Evolutionary conservation across 2,329 filamentous ascomycete species (phyloP).

Genomic region (Colletotrichum lentis): DNA sequence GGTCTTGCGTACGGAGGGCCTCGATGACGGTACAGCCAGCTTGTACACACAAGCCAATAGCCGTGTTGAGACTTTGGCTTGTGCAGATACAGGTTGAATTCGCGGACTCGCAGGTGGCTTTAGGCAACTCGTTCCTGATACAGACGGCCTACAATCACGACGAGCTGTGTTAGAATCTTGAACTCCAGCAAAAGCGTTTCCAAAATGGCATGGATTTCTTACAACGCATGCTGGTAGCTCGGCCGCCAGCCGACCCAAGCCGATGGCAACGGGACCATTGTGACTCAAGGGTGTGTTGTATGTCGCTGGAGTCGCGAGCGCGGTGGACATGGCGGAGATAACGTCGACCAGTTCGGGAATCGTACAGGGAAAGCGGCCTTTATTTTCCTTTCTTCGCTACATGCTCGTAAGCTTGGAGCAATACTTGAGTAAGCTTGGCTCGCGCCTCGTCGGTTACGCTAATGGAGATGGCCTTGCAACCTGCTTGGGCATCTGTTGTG

Average conservation of each 20-base stretch:
- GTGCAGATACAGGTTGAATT: neutral
- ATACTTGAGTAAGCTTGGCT: no score
- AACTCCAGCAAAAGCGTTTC: neutral
- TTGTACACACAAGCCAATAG: neutral
- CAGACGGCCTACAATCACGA: neutral
- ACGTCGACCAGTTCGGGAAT: neutral
- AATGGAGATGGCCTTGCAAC: no score
- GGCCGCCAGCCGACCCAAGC: neutral
- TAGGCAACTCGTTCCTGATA: neutral
- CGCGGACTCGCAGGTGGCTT: neutral
- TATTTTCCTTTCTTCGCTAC: no score
- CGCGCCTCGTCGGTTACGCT: no score
- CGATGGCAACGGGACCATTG: no score
- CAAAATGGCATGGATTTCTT: neutral
- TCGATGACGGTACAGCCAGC: neutral
- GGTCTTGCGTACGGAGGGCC: neutral
- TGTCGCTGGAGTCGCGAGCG: no score
- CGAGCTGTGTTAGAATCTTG: neutral
- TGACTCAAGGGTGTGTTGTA: neutral
- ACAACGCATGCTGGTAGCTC: neutral
- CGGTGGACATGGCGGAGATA: no score
- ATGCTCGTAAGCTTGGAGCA: no score
- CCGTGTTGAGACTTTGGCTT: neutral
- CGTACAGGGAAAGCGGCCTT: no score
- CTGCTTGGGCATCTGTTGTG: no score